Percentiles rank a stretch among this genome's conserved stretches.
Evolutionary conservation across 306 rosid genomes (phyloP).

Genomic region (Rosa lucieae): DNA sequence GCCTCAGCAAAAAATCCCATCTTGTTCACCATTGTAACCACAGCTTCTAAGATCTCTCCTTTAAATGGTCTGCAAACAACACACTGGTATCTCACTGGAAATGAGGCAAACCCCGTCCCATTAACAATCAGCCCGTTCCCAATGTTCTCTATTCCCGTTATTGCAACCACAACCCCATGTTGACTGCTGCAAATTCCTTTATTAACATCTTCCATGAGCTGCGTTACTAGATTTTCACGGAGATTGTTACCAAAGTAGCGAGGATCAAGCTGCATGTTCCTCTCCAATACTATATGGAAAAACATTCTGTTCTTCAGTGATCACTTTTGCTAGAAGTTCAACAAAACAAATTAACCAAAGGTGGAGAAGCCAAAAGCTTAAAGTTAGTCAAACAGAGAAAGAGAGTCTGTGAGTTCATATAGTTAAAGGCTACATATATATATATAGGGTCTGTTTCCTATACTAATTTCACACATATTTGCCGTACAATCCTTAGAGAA

Average conservation of each 20-base stretch:
- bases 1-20: constrained; percentile 98
- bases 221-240: constrained; percentile 74
- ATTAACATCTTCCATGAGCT: constrained; percentile 92
- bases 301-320: constrained; percentile 47
- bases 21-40: constrained; percentile 96
- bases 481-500: no score
- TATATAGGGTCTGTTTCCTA: no score
- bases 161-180: constrained; percentile 94
- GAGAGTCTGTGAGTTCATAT: no score
- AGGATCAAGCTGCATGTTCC: constrained; percentile 94
- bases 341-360: no score
- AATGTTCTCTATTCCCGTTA: constrained; percentile 78
- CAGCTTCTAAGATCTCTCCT: constrained; percentile 94
- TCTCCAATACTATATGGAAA: constrained; percentile 87
- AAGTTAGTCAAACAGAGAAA: no score
- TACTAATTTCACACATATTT: no score
- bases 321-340: neutral
- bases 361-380: no score
- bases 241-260: constrained; percentile 89
- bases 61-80: constrained; percentile 94
- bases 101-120: constrained; percentile 89
- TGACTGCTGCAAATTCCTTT: constrained; percentile 93
- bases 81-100: constrained; percentile 93
- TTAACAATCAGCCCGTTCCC: constrained; percentile 88
- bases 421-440: no score